Evolutionary conservation across 306 rosid genomes (phyloP), one percentile per base, ranked within the genome.

Genomic region (Quercus bicolor): DNA sequence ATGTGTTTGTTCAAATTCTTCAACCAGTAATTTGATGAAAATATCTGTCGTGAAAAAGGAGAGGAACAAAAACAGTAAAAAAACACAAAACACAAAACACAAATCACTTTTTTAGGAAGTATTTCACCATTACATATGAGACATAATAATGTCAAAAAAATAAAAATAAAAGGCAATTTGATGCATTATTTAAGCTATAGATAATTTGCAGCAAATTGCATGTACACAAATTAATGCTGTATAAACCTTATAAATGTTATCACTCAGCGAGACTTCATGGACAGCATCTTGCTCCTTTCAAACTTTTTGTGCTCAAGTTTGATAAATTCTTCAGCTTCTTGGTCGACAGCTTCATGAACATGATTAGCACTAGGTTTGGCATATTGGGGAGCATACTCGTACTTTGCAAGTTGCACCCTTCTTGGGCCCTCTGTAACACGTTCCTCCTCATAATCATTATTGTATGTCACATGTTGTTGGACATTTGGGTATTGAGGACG

Each of bases 311-410:
- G 94, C 86, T 89, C 92, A 1, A 51, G n/a, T 75, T 74, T 78
- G 53, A 92, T 87, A 65, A 95, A 92, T 2, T 84, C 88, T 0
- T 74, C 97, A 19, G 96, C 97, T 75, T 87, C 97, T 53, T 84
- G 66, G 34, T 94, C 80, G 5, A 94, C 87, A 28, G 73, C 77
- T 48, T 77, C 83, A 9, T 29, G 75, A 59, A n/a, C 53, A 78
- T 45, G 66, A n/a, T 69, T 74, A 78, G 60, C 6, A 4, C 62
- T 11, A 70, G 20, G 45, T 57, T 85, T 81, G 7, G 72, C 54
- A 56, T 43, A 45, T 2, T 68, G 52, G 15, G 34, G 23, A 65
- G 31, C 52, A 31, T 5, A 8, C 37, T 57, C 69, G 18, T 20
- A 52, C 56, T 57, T 76, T 12, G 65, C 12, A 66, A 65, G 56